phyloP scores from a whole-genome alignment of 176 grass and related monocot genomes.

The Triticum timopheevii region DNA sequence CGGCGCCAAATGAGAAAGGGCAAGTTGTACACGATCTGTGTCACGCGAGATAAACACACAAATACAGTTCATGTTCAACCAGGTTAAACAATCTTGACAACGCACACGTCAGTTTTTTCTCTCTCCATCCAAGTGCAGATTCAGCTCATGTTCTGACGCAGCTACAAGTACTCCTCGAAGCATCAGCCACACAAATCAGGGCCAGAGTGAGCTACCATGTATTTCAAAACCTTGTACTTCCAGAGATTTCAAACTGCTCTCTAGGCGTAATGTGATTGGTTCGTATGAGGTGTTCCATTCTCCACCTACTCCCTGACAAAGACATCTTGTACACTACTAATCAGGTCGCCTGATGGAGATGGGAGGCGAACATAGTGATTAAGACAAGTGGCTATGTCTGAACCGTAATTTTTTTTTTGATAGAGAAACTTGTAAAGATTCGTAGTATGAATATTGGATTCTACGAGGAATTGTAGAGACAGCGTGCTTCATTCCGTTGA shows the following conservation, averaged over 20 bases:
- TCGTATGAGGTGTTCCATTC: conserved; percentile 31
- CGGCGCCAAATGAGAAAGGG: background rate
- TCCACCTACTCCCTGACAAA: conserved; percentile 51
- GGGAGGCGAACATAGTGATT: background rate
- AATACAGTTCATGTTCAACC: background rate
- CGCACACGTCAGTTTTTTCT: background rate
- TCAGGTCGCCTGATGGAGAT: conserved; percentile 24
- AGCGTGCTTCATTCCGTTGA: conserved; percentile 24
- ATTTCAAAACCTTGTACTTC: no score
- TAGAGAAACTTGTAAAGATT: background rate
- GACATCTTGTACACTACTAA: conserved; percentile 23
- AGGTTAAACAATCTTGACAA: background rate
- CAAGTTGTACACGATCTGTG: background rate
- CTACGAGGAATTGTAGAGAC: background rate
- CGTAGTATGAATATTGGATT: background rate
- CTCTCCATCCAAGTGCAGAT: no score
- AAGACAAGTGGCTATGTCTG: background rate
- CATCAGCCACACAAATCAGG: no score
- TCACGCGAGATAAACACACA: background rate
- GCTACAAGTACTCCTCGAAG: no score
- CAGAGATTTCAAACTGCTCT: no score
- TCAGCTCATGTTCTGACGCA: no score
- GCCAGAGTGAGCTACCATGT: no score
- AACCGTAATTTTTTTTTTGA: background rate
- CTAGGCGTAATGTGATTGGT: background rate